Percentiles rank a stretch among this genome's conserved stretches.
These are phyloP conservation scores for Aspergillus sp. DNA, from an alignment of 2,329 filamentous ascomycete species.

Conservation along the genomic window DNA sequence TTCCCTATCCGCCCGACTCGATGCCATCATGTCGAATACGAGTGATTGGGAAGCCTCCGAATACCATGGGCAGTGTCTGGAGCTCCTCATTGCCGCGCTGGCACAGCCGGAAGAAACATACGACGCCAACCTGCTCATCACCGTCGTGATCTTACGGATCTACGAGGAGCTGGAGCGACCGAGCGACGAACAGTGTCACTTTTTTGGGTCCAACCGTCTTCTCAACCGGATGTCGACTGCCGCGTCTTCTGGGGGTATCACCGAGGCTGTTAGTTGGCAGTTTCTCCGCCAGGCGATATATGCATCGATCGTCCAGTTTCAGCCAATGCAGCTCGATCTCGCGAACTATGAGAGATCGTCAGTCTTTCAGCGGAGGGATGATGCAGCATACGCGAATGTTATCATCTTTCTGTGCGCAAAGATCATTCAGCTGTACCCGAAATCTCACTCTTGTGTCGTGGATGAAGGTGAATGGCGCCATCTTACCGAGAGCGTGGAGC, in stretches of 20 bases:
- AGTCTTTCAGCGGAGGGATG: slow-evolving; percentile 37
- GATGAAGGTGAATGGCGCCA: slow-evolving; percentile 23
- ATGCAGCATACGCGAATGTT: slow-evolving; percentile 39
- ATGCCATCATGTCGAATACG: slow-evolving; percentile 38
- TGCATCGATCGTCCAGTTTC: slow-evolving; percentile 36
- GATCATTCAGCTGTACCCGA: slow-evolving; percentile 32
- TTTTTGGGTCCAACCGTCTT: slow-evolving; percentile 39
- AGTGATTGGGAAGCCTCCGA: slow-evolving; percentile 44
- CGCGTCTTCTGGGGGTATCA: slow-evolving; percentile 39
- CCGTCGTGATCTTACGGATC: slow-evolving; percentile 50
- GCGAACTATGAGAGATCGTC: slow-evolving; percentile 40
- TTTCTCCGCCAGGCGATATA: slow-evolving; percentile 44
- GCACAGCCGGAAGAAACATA: slow-evolving; percentile 43
- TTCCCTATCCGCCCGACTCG: slow-evolving; percentile 47
- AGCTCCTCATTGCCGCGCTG: slow-evolving; percentile 47
- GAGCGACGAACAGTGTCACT: slow-evolving; percentile 37
- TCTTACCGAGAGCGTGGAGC: slow-evolving; percentile 25
- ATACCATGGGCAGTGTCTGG: slow-evolving; percentile 48
- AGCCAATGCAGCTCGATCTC: slow-evolving; percentile 38
- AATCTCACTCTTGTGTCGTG: slow-evolving; percentile 18
- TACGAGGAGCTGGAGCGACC: slow-evolving; percentile 46
- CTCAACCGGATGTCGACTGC: slow-evolving; percentile 40
- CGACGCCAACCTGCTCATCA: slow-evolving; percentile 48
- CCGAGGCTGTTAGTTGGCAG: slow-evolving; percentile 44
- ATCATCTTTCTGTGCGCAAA: slow-evolving; percentile 41